phyloP scores from a whole-genome alignment of 192 early-diverging fungal species.

The Coemansia sp. region DNA sequence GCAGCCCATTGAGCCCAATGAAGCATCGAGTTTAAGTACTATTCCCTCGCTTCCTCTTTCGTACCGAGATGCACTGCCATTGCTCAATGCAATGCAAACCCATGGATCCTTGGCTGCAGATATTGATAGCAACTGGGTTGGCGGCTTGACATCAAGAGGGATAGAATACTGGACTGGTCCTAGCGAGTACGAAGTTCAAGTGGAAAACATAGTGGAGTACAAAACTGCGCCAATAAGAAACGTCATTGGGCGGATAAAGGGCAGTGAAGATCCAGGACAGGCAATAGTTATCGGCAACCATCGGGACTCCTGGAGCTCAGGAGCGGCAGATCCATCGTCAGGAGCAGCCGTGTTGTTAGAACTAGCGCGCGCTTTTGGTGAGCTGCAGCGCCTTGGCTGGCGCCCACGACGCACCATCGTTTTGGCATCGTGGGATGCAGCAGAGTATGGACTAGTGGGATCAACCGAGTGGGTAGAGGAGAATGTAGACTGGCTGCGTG shows the following conservation, averaged over 20 bases:
- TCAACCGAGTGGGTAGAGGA: conserved; percentile 70
- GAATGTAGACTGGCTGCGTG: conserved; percentile 53
- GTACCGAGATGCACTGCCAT: conserved; percentile 58
- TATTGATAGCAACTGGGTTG: conserved; percentile 48
- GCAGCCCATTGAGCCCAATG: conserved; percentile 53
- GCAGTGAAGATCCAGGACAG: conserved; percentile 51
- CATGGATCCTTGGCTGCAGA: conserved; percentile 37
- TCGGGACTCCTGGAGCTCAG: conserved; percentile 64
- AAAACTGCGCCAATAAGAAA: conserved; percentile 58
- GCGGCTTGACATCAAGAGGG: conserved; percentile 49
- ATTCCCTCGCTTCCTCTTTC: conserved; percentile 67
- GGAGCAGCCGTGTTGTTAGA: conserved; percentile 62
- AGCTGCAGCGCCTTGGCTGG: conserved; percentile 58
- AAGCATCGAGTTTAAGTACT: conserved; percentile 49
- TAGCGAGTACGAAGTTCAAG: conserved; percentile 41
- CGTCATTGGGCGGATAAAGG: conserved; percentile 59
- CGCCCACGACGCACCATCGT: conserved; percentile 60
- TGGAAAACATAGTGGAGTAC: conserved; percentile 56
- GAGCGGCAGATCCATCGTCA: conserved; percentile 62
- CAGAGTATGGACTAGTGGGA: conserved; percentile 62
- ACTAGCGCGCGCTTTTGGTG: conserved; percentile 53
- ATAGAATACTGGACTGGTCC: conserved; percentile 60
- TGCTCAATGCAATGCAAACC: conserved; percentile 55
- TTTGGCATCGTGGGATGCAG: conserved; percentile 65
- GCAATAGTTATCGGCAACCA: conserved; percentile 63